phyloP scores from a whole-genome alignment of 176 grass and related monocot genomes.

The Triticum monococcum region DNA sequence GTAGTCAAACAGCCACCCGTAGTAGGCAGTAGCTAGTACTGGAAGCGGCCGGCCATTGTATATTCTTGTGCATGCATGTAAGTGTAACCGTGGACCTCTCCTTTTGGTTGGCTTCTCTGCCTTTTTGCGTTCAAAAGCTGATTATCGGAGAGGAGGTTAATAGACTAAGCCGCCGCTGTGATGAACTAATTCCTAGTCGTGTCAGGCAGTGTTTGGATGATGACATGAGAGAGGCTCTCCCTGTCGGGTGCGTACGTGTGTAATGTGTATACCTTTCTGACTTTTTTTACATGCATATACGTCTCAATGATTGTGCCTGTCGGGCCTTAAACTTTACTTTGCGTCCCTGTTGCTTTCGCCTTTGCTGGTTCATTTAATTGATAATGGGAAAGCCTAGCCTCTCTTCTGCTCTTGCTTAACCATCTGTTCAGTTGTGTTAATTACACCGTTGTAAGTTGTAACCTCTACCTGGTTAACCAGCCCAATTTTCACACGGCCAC shows the following conservation, averaged over 20 bases:
- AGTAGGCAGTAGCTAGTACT: conserved; percentile 3
- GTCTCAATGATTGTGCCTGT: conserved; percentile 51
- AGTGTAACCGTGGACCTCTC: conserved; percentile 26
- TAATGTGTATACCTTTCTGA: conserved; percentile 32
- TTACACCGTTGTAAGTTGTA: neutral
- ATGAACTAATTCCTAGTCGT: neutral
- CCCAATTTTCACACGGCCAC: neutral
- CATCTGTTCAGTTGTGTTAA: neutral
- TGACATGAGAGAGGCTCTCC: conserved; percentile 2
- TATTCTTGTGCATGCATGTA: conserved; percentile 46
- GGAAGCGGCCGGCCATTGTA: conserved; percentile 7
- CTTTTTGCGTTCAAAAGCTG: conserved; percentile 13
- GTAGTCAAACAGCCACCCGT: conserved; percentile 37
- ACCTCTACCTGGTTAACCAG: neutral
- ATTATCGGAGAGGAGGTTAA: neutral
- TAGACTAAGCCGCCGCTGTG: conserved; percentile 5
- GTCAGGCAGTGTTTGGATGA: conserved; percentile 17
- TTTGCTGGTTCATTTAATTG: conserved; percentile 32
- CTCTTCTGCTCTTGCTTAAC: neutral
- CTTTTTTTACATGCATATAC: conserved; percentile 19
- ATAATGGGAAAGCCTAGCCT: neutral
- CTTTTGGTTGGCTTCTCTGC: conserved; percentile 10
- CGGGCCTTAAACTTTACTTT: conserved; percentile 16
- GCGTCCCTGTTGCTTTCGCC: conserved; percentile 7
- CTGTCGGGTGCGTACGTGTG: conserved; percentile 40